These are phyloP conservation scores for Amphirosellinia nigrospora DNA, from an alignment of 495 filamentous ascomycete species.

Conservation along the genomic window DNA sequence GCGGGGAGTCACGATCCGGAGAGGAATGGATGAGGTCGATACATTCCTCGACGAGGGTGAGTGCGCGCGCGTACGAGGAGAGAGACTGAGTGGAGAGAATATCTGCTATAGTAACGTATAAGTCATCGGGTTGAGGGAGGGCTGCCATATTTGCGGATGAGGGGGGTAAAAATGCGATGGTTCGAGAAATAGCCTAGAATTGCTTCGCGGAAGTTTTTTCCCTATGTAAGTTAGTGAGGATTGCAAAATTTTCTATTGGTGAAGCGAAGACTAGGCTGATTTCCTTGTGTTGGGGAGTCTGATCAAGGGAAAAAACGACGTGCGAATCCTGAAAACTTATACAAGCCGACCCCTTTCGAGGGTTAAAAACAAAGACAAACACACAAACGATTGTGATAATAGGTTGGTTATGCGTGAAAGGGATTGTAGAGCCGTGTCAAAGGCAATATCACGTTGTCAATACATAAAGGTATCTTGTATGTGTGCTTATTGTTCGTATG, in stretches of 20 bases:
- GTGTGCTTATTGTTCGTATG: neutral
- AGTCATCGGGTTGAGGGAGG: neutral
- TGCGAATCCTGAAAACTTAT: neutral
- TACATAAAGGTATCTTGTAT: neutral
- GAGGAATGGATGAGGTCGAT: neutral
- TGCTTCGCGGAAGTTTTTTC: neutral
- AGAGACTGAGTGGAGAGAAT: neutral
- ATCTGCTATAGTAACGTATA: neutral
- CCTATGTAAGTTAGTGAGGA: neutral
- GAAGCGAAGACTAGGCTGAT: neutral
- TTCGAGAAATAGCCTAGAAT: neutral
- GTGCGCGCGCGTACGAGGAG: neutral
- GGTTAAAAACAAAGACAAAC: neutral
- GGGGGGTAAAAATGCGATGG: neutral
- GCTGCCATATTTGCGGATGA: conserved; percentile 15
- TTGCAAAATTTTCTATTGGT: conserved; percentile 7
- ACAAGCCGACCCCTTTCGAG: neutral
- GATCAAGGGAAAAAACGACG: neutral
- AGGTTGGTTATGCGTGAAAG: neutral
- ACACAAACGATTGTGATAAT: neutral
- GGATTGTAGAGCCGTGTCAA: neutral
- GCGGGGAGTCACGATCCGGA: neutral
- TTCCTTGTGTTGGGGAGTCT: neutral
- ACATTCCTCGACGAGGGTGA: neutral
- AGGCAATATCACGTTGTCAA: neutral